These are phyloP conservation scores for Theileria parva DNA, from an alignment of 169 alveolate species.

Conservation along the genomic window DNA sequence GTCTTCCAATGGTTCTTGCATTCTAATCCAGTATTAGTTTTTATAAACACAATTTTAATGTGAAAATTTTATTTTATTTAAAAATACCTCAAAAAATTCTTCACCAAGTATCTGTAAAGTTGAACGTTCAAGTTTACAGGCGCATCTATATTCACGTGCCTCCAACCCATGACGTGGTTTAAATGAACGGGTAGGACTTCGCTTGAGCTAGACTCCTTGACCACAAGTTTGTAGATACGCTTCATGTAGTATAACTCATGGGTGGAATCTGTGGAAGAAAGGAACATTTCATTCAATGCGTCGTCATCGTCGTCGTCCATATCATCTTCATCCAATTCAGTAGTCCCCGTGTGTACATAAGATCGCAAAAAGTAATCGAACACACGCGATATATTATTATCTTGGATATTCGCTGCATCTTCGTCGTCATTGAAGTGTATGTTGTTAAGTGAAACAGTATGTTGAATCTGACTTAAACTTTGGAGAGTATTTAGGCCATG, in stretches of 20 bases:
- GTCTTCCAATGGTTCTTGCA: slow-evolving; percentile 74
- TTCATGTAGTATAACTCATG: slow-evolving; percentile 63
- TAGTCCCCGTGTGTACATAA: slow-evolving; percentile 41
- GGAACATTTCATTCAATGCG: slow-evolving; percentile 47
- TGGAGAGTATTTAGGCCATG: slow-evolving; percentile 13
- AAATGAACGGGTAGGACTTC: slow-evolving; percentile 73
- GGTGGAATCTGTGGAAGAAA: slow-evolving; percentile 49
- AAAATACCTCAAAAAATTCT: slow-evolving; percentile 62
- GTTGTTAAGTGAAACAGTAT: slow-evolving; percentile 23
- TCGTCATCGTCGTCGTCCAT: slow-evolving; percentile 65
- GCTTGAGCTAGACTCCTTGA: slow-evolving; percentile 61
- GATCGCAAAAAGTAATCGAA: slow-evolving; percentile 73
- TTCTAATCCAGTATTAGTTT: slow-evolving; percentile 26
- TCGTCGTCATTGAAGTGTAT: slow-evolving; percentile 46
- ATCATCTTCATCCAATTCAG: slow-evolving; percentile 50
- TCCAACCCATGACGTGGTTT: slow-evolving; percentile 74
- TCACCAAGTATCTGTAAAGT: slow-evolving; percentile 71
- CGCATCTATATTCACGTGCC: slow-evolving; percentile 63
- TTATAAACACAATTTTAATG: not conserved
- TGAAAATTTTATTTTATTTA: not conserved
- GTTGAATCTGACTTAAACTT: slow-evolving; percentile 25
- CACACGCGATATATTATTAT: slow-evolving; percentile 75
- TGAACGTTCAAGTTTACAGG: slow-evolving; percentile 69
- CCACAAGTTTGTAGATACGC: slow-evolving; percentile 53
- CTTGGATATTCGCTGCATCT: slow-evolving; percentile 78